Percentiles rank a stretch among this genome's conserved stretches.
Evolutionary conservation across 257 asterid genomes (phyloP).

Genomic region (Solanum piurae): DNA sequence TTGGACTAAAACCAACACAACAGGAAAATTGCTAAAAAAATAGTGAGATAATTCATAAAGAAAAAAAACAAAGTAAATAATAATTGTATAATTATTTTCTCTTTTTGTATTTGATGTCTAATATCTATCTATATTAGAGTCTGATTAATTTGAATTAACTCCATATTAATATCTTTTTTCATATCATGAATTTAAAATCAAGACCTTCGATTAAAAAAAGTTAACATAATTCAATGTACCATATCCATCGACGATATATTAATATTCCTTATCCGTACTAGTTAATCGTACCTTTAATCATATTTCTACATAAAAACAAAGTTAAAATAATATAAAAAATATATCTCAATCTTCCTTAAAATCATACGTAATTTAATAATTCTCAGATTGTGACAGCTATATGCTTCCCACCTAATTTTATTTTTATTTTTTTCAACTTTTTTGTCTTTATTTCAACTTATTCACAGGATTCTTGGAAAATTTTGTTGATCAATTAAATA

Average conservation of each 20-base stretch:
- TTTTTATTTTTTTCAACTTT: background rate
- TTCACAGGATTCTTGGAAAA: background rate
- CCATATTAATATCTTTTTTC: no score
- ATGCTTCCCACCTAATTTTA: background rate
- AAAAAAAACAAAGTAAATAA: background rate
- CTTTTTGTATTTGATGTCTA: no score
- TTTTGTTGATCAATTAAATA: background rate
- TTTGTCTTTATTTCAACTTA: background rate
- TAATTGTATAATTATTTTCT: background rate
- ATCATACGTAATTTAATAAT: background rate
- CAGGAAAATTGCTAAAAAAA: no score
- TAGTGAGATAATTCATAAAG: background rate
- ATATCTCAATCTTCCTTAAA: background rate
- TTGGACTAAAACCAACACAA: background rate
- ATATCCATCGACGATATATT: background rate
- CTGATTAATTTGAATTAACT: no score
- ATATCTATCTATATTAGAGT: accelerated
- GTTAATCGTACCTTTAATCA: background rate
- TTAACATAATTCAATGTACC: no score
- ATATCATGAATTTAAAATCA: background rate
- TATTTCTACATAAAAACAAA: background rate
- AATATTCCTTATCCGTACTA: background rate
- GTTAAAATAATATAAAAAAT: background rate
- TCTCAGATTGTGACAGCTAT: background rate
- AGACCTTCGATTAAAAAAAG: background rate